Evolutionary conservation across 129 eudicot genomes (phyloP), one percentile per base, ranked within the genome.

Genomic region (Pulicaria dysenterica): DNA sequence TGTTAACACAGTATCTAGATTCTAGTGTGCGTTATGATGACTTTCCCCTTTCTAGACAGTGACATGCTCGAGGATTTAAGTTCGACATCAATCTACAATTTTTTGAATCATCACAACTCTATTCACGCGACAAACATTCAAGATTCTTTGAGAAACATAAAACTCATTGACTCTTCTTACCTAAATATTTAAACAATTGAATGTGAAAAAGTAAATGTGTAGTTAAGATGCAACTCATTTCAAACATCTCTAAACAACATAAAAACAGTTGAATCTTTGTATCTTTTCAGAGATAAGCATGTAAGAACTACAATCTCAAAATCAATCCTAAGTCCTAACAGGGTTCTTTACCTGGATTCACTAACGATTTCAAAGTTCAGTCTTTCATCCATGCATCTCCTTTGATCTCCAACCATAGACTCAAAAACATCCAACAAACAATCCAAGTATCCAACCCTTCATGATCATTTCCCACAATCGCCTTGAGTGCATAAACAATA

Each of bases 321-420:
- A 53, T 60, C 57, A 7, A 13, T n/a, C n/a, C n/a, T n/a, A n/a
- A n/a, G n/a, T 14, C 5, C 12, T 62, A 45, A 60, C 58, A 62
- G 56, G 37, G 37, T 14, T 34, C 4, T 36, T 64, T 53, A 78
- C 70, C 31, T 70, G 40, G 46, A 46, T 38, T 34, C 3, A 70
- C 34, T 51, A 5, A 37, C 44, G 50, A 50, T 70, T 63, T 63
- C 84, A 83, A 40, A 53, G 3, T 76, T 76, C 81, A 89, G 50
- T 58, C 91, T 72, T 74, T 90, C 93, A 72, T 82, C 53, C 79
- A 78, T 88, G 72, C 89, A 88, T 38, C 89, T 77, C 80, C 97
- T 84, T 70, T 90, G 98, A 75, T 89, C 96, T 1, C 64, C 89
- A 65, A 94, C 84, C 98, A 94, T 94, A 14, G 98, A 94, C 66